Base-by-base conservation (phyloP, 345 rosid species). In the Aethionema arabicum region DNA sequence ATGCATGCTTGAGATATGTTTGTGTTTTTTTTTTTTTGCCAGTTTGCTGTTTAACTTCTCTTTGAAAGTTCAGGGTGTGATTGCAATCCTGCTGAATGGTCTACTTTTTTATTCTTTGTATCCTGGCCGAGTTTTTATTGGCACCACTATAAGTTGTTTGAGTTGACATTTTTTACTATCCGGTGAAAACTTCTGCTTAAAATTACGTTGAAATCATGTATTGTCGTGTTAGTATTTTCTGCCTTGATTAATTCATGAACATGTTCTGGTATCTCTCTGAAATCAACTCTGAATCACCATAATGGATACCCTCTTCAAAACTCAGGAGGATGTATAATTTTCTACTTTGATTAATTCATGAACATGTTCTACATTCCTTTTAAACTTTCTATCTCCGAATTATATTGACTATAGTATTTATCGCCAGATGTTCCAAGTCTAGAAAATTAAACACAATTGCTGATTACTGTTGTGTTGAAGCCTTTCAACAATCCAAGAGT, bases 361-460 rank as follows among this genome's bases (percentile, higher is more conserved):
- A 21, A 21, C 27, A 21, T 43, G 45, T 54, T 55, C 37, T 16
- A 52, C 13, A 40, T 38, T 49, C 32, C 9, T 30, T 45, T 16
- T 33, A 53, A 44, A 10, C 38, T 37, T 8, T 46, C 21, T 44
- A 1, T 61, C 32, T 37, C 43, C n/a, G 47, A 29, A 49, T 29
- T 16, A 32, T 52, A 8, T 54, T 52, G 42, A 4, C 59, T 43
- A 15, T 52, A 29, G 21, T 61, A 60, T 33, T 50, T 32, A 39
- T 50, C 52, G 39, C 40, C 39, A 43, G 60, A 59, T 59, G 47
- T 15, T 50, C 30, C 52, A 59, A 42, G 43, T 42, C 59, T 47
- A 15, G 21, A 41, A 39, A 11, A 33, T 11, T 35, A 32, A 32
- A 40, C 40, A 47, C 6, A 12, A 32, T 56, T 56, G 33, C 13